phyloP scores from a whole-genome alignment of 163 green algal genomes.

The Chlamydomonas reinhardtii region DNA sequence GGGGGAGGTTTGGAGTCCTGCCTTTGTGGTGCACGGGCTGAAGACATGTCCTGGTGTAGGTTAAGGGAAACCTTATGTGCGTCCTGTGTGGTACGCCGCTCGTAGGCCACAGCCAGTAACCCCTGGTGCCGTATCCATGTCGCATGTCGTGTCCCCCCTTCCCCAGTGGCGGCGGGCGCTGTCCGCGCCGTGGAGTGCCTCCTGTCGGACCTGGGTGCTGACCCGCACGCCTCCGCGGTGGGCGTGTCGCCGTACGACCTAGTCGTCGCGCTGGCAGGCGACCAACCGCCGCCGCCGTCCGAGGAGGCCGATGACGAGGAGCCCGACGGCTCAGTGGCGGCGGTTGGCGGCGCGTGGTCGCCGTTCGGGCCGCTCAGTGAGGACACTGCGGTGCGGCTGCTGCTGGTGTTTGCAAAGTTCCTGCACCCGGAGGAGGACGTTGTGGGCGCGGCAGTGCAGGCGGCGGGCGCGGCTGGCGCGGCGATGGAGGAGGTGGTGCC shows the following conservation, averaged over 20 bases:
- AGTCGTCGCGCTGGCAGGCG: background rate
- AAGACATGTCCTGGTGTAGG: too few relatives aligned
- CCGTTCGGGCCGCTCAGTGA: background rate
- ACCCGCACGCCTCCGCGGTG: background rate
- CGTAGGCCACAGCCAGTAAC: too few relatives aligned
- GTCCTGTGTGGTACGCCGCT: too few relatives aligned
- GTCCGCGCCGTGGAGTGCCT: background rate
- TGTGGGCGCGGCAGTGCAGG: background rate
- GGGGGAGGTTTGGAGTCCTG: too few relatives aligned
- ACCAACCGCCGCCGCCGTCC: background rate
- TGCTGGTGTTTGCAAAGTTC: background rate
- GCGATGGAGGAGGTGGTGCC: background rate
- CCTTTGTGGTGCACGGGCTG: too few relatives aligned
- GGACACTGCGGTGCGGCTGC: background rate
- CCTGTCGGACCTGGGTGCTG: conserved; percentile 5
- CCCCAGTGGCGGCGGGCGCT: background rate
- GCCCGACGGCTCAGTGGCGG: background rate
- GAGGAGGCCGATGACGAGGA: background rate
- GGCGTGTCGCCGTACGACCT: conserved; percentile 5
- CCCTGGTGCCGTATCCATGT: too few relatives aligned
- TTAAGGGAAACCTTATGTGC: too few relatives aligned
- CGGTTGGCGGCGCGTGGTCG: background rate
- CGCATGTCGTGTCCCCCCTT: too few relatives aligned
- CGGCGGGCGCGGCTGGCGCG: too few relatives aligned
- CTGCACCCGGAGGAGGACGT: background rate